Percentiles rank a stretch among this genome's conserved stretches.
phyloP scores from a whole-genome alignment of 208 protist species.

The Acanthamoeba castellanii region DNA sequence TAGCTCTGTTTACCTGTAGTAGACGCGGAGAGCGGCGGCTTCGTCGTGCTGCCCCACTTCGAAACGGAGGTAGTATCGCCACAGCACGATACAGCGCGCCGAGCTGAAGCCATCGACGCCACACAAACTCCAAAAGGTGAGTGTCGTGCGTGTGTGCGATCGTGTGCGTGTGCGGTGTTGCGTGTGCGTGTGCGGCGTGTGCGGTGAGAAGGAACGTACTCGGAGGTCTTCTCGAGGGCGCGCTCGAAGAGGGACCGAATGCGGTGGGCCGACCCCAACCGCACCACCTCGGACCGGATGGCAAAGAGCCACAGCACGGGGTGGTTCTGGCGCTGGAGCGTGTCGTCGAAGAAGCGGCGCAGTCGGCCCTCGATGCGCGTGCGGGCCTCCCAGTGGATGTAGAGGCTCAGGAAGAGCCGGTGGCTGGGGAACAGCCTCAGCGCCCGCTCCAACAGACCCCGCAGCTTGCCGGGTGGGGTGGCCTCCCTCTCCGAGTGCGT shows the following conservation, averaged over 20 bases:
- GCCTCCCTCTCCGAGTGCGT: conserved; percentile 33
- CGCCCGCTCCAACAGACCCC: conserved; percentile 15
- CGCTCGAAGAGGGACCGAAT: conserved; percentile 50
- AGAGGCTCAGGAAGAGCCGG: conserved; percentile 42
- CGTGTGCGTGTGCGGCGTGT: too few relatives aligned
- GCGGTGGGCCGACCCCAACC: conserved; percentile 48
- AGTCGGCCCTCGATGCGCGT: conserved; percentile 15
- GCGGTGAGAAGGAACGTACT: not conserved
- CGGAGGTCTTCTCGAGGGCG: not conserved
- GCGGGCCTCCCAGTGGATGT: conserved; percentile 38
- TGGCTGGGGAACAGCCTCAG: conserved; percentile 28
- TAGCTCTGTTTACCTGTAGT: not conserved
- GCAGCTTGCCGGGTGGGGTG: not conserved
- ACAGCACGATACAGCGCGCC: not conserved
- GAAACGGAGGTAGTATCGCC: conserved; percentile 43
- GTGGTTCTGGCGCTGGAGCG: conserved; percentile 8
- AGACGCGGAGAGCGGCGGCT: conserved; percentile 2
- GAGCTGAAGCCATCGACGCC: not conserved
- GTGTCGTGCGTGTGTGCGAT: too few relatives aligned
- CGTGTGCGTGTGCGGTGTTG: too few relatives aligned
- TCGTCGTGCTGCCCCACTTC: conserved; percentile 15
- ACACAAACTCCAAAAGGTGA: not conserved
- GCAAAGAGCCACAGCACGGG: conserved; percentile 57
- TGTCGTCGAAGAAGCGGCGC: conserved; percentile 17
- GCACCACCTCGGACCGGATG: conserved; percentile 51